phyloP scores from a whole-genome alignment of 73 alveolate genomes.

The Tetrahymena thermophila region DNA sequence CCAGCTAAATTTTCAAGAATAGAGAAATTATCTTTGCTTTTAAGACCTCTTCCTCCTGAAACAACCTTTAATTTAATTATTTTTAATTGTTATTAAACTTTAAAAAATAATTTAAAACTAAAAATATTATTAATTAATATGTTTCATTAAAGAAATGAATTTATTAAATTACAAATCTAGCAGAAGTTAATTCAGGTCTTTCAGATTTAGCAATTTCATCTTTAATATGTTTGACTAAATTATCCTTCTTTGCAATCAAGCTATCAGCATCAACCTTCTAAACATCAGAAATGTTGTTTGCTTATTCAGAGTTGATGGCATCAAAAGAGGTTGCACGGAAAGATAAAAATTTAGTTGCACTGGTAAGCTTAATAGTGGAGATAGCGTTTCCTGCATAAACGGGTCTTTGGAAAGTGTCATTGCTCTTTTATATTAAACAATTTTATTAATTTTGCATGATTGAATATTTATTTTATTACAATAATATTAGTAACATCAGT shows the following conservation, averaged over 20 bases:
- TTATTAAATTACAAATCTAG: slow-evolving; percentile 47
- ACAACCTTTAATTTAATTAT: slow-evolving; percentile 35
- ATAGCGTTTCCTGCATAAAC: slow-evolving; percentile 93
- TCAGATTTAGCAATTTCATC: slow-evolving; percentile 53
- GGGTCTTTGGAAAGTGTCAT: slow-evolving; percentile 72
- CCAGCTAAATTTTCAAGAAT: slow-evolving; percentile 63
- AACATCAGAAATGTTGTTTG: slow-evolving; percentile 28
- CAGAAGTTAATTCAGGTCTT: slow-evolving; percentile 69
- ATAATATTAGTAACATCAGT: slow-evolving; percentile 70
- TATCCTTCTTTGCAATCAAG: not conserved
- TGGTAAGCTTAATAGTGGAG: slow-evolving; percentile 54
- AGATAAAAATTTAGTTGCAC: slow-evolving; percentile 49
- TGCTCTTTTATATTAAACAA: slow-evolving; percentile 4
- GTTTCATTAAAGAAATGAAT: not conserved
- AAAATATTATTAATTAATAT: not conserved
- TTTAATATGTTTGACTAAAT: slow-evolving; percentile 23
- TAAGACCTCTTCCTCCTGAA: slow-evolving; percentile 83
- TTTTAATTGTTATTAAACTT: not conserved
- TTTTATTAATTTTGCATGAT: no score
- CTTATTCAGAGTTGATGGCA: slow-evolving; percentile 8
- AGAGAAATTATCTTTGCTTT: slow-evolving; percentile 64
- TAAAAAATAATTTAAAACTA: not conserved
- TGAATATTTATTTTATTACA: not conserved
- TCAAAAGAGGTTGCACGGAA: slow-evolving; percentile 76
- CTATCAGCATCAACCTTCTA: slow-evolving; percentile 37